Evolutionary conservation across 1,284 basidiomycete genomes (phyloP), one percentile per base, ranked within the genome.

Genomic region (Apiotrichum veenhuisii): DNA sequence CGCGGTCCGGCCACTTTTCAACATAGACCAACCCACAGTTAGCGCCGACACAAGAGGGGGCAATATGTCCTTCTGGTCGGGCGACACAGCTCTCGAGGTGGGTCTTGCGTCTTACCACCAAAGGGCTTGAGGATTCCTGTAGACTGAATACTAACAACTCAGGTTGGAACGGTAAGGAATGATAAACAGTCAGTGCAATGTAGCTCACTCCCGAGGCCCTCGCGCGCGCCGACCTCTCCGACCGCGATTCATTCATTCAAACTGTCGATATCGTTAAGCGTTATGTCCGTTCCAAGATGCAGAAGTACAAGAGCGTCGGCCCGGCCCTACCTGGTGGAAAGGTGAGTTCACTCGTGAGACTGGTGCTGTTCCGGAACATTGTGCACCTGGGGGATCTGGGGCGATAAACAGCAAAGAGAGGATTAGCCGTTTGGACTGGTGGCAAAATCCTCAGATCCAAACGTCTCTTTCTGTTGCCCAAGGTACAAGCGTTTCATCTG

Each of bases 221-320:
- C 23, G 66, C 64, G 26, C 50, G 56, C 2, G 60, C 63, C 26
- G 61, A 69, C 43, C 58, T 62, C 25, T 20, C 22, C 18, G 55
- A 69, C 52, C 45, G 52, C 8, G 50, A 55, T 2, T 60, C 57
- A 1, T 61, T 64, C 42, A 36, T 41, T 22, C 40, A 44, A 2
- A 59, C 64, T 1, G 46, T 70, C 23, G 50, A 63, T 27, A 57
- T 58, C 15, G 67, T 70, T 52, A 69, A 69, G 55, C 55, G 52
- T 14, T 66, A 67, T 46, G 57, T 61, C 15, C 30, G 58, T 14
- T 55, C 64, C 0, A 69, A 69, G 60, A 65, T 69, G 42, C 62
- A 62, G 12, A 65, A 65, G 48, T 52, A 57, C 25, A 66, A 67
- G 41, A 55, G 53, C 15, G 57, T 59, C 22, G 53, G 57, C 20